Evolutionary conservation across 129 eudicot genomes (phyloP), one percentile per base, ranked within the genome.

Genomic region (Solidago caesia): DNA sequence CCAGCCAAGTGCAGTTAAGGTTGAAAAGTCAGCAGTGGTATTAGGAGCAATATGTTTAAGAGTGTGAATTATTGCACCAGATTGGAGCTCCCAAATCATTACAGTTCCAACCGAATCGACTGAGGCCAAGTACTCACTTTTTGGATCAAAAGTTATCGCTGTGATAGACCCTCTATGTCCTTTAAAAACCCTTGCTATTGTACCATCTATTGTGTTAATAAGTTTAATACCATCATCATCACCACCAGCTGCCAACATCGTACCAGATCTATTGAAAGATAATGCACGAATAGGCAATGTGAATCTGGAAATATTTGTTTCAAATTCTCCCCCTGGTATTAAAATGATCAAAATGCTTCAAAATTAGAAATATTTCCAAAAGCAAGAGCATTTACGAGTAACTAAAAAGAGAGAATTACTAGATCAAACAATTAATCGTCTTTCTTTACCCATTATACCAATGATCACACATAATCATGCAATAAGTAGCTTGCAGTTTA

Each of bases 221-320:
- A 95, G 97, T 68, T 95, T 95, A 42, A 95, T 91, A 56, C 99
- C 99, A 75, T 91, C 99, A 71, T 89, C 99, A 52, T 95, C 99
- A 67, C 99, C 99, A 27, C 92, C 96, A 69, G 97, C 97, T 41
- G 99, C 99, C 84, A 95, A 77, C 87, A 95, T 83, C 73, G 96
- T 89, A 27, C 99, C 99, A 8, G 96, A 91, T 82, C 85, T 95
- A 33, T 95, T 95, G 64, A 95, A 95, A 70, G 95, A 88, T 74
- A 91, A 89, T 53, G 91, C 77, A 44, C 91, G 99, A 26, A 95
- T 87, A 46, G 99, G 97, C 81, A 95, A 74, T 63, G 97, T 95
- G 59, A 95, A 95, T 81, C 99, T 87, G 76, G 96, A 87, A 58
- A 95, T 83, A 60, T 91, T 91, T 69, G 93, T 85, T 75, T 95